A percentile compares a stretch with the other conserved stretches of the same genome.
Evolutionary conservation across 2,329 filamentous ascomycete species (phyloP).

Genomic region (Penicillium sp.): DNA sequence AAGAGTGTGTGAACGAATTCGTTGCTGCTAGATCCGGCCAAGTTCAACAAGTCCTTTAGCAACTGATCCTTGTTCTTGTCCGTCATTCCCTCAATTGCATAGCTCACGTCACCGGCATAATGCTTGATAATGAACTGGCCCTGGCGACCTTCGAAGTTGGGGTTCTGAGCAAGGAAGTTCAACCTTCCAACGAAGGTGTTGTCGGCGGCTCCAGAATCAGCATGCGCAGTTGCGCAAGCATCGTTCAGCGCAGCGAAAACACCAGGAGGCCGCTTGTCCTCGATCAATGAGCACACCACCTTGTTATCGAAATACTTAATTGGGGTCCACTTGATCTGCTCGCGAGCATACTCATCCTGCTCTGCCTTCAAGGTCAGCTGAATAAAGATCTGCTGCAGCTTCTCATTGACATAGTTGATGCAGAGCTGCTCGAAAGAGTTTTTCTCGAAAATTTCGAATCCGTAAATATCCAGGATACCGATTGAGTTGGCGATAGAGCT

Average conservation of each 20-base stretch:
- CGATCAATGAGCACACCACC: conserved; percentile 94
- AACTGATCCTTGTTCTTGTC: conserved; percentile 99
- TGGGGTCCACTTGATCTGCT: conserved; percentile 97
- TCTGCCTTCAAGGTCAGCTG: conserved; percentile 94
- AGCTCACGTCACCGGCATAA: conserved; percentile 94
- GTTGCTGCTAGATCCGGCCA: conserved; percentile 82
- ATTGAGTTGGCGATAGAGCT: conserved; percentile 78
- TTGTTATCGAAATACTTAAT: conserved; percentile 99
- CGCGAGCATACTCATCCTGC: conserved; percentile 92
- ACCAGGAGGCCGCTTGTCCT: conserved; percentile 83
- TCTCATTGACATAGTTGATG: conserved; percentile 99
- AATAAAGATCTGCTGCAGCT: conserved; percentile 98
- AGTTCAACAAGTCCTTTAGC: conserved; percentile 85
- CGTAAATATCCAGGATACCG: conserved; percentile 97
- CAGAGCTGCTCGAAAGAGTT: conserved; percentile 99
- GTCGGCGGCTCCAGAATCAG: conserved; percentile 89
- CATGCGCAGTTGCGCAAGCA: conserved; percentile 96
- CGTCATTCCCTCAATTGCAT: conserved; percentile 93
- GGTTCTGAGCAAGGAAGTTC: conserved; percentile 80
- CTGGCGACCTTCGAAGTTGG: conserved; percentile 86
- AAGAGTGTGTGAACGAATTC: conserved; percentile 84
- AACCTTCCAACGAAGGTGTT: conserved; percentile 92
- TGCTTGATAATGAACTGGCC: conserved; percentile 98
- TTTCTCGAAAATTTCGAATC: conserved; percentile 98
- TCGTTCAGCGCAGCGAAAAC: conserved; percentile 96